These are phyloP conservation scores for Diaporthe sp. DNA, from an alignment of 2,329 filamentous ascomycete genomes.

Conservation along the genomic window DNA sequence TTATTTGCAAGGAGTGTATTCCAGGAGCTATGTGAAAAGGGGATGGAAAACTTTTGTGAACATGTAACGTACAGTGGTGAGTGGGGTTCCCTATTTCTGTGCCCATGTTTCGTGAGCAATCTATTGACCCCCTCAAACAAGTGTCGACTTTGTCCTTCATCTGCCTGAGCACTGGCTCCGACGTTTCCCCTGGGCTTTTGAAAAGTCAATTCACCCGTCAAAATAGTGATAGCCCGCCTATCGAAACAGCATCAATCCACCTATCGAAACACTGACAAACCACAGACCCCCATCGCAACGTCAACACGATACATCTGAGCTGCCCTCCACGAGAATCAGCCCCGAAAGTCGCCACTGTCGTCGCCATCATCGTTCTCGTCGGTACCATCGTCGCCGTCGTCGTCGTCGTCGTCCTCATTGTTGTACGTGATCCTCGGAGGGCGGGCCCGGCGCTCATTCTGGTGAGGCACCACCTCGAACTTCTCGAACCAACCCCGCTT, in stretches of 20 bases:
- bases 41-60: not conserved
- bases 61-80: conserved; percentile 13
- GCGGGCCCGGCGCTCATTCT: not conserved
- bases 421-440: not conserved
- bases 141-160: not conserved
- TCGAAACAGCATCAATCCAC: not conserved
- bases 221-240: not conserved
- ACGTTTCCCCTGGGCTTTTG: not conserved
- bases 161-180: not conserved
- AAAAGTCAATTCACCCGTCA: not conserved
- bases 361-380: not conserved
- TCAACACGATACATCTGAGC: not conserved
- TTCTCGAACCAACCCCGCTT: conserved; percentile 40
- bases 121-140: not conserved
- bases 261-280: not conserved
- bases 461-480: conserved; percentile 21
- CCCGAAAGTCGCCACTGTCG: not conserved
- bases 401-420: not conserved
- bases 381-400: not conserved
- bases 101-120: not conserved
- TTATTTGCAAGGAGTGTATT: not conserved
- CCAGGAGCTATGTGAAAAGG: not conserved
- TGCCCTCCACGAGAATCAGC: not conserved
- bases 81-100: not conserved
- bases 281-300: not conserved